phyloP scores from a whole-genome alignment of 2,329 filamentous ascomycete genomes.

The Scedosporium minutisporum region DNA sequence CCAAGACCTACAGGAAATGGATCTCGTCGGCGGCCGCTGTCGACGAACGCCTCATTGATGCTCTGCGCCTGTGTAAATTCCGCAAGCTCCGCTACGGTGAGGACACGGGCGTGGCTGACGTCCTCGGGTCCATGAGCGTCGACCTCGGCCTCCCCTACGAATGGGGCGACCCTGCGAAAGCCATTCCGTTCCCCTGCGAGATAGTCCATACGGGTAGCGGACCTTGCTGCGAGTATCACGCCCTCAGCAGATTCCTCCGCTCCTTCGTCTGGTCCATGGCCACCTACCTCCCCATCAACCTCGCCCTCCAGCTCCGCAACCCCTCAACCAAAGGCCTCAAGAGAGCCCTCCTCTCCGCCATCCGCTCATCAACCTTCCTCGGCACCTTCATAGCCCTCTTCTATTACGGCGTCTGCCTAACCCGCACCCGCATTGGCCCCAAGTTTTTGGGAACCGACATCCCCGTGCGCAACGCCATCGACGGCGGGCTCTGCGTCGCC shows the following conservation, averaged over 20 bases:
- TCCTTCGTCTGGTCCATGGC: slow-evolving; percentile 66
- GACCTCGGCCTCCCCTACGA: slow-evolving; percentile 59
- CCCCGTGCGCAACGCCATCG: slow-evolving; percentile 39
- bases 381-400: slow-evolving; percentile 69
- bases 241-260: slow-evolving; percentile 53
- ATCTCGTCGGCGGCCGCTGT: slow-evolving; percentile 68
- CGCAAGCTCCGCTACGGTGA: slow-evolving; percentile 61
- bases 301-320: slow-evolving; percentile 40
- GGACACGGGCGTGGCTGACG: slow-evolving; percentile 58
- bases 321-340: slow-evolving; percentile 38
- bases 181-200: slow-evolving; percentile 69
- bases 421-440: slow-evolving; percentile 65
- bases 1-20: slow-evolving; percentile 69
- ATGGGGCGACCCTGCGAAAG: slow-evolving; percentile 63
- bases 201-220: slow-evolving; percentile 75
- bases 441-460: slow-evolving; percentile 48
- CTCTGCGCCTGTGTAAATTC: slow-evolving; percentile 55
- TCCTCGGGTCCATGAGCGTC: slow-evolving; percentile 62
- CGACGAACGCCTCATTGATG: slow-evolving; percentile 64
- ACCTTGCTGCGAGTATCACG: slow-evolving; percentile 65
- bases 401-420: slow-evolving; percentile 77
- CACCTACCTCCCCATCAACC: slow-evolving; percentile 67
- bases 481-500: slow-evolving; percentile 58
- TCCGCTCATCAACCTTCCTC: slow-evolving; percentile 67
- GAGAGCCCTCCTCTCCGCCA: slow-evolving; percentile 48